Conservation (phyloP, 257 asterid genomes). For the Solanum tarapatanum region DNA sequence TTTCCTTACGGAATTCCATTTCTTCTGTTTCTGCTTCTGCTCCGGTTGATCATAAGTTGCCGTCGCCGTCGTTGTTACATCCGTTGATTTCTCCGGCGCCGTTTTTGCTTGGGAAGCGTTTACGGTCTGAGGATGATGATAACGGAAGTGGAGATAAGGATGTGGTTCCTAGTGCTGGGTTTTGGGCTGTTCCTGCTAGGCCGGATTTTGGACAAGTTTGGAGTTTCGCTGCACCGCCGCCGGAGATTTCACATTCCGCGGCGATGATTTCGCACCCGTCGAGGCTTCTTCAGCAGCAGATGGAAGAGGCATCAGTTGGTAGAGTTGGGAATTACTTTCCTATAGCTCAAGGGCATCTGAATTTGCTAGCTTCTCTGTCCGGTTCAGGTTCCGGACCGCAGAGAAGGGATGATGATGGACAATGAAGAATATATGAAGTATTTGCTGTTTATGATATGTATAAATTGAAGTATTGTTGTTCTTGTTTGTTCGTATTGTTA, state of each 20-base stretch:
- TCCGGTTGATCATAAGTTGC: not conserved
- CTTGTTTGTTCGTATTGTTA: not conserved
- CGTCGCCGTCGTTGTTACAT: not conserved
- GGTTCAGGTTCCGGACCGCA: constrained; percentile 79
- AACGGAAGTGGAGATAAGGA: not conserved
- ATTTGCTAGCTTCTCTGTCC: constrained; percentile 66
- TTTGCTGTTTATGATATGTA: not conserved
- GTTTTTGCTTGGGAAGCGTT: constrained; percentile 77
- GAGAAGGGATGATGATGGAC: constrained; percentile 75
- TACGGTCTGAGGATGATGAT: constrained; percentile 33
- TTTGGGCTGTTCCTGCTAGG: not conserved
- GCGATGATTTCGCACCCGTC: constrained; percentile 30
- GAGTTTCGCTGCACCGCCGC: not conserved
- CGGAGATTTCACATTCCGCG: constrained; percentile 32
- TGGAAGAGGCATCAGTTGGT: constrained; percentile 89
- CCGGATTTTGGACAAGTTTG: not conserved
- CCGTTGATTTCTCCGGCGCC: constrained; percentile 26
- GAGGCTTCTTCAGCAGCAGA: constrained; percentile 67
- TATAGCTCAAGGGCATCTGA: constrained; percentile 84
- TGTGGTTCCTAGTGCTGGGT: constrained; percentile 19
- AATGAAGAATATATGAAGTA: constrained; percentile 7
- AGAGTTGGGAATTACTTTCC: constrained; percentile 92
- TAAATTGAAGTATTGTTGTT: not conserved
- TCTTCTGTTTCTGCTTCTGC: not conserved
- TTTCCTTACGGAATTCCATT: not conserved